These are phyloP conservation scores for Podila horticola DNA, from an alignment of 192 early-diverging fungal genomes.

Conservation along the genomic window DNA sequence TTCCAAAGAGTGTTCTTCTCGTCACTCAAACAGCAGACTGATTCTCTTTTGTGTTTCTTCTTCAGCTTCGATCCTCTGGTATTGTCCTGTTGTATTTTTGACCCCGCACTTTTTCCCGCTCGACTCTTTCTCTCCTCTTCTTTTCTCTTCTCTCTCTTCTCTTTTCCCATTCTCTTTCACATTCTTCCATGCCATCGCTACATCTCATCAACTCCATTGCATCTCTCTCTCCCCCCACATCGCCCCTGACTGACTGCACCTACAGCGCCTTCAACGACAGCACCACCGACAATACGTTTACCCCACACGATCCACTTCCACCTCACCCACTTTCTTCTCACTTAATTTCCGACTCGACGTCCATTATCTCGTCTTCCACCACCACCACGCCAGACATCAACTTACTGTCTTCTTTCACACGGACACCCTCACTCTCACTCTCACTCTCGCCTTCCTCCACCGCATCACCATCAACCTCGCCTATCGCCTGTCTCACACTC, in stretches of 20 bases:
- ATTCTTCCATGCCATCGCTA: conserved; percentile 3
- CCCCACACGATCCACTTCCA: no score
- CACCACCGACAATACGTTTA: not conserved
- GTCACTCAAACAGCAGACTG: no score
- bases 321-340: not conserved
- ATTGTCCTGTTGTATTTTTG: no score
- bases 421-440: not conserved
- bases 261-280: not conserved
- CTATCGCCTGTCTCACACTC: no score
- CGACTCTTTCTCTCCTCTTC: not conserved
- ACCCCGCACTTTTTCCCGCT: not conserved
- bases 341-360: not conserved
- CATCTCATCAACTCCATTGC: not conserved
- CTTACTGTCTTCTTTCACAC: no score
- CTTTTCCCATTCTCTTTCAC: conserved; percentile 3
- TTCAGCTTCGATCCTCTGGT: not conserved
- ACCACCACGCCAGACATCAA: not conserved
- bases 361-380: not conserved
- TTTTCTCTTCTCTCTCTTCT: conserved; percentile 4
- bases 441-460: not conserved
- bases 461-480: no score
- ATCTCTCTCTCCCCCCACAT: not conserved
- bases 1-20: no score
- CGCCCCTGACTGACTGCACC: not conserved
- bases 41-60: not conserved